phyloP scores from a whole-genome alignment of 352 stramenopile genomes.

The Phytopythium sindhum region DNA sequence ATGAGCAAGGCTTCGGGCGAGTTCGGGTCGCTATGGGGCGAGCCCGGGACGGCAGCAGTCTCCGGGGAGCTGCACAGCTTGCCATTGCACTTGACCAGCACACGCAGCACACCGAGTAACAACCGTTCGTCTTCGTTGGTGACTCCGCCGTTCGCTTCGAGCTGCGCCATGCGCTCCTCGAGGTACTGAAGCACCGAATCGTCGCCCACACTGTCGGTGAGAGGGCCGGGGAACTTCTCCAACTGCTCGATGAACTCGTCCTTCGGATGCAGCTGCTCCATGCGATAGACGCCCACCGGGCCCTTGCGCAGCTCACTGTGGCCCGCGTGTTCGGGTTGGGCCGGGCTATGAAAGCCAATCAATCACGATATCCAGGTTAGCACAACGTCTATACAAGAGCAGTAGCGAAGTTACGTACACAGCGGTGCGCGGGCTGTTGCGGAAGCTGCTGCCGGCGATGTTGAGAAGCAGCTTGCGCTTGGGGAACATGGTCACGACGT shows the following conservation, averaged over 20 bases:
- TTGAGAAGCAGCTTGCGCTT: constrained; percentile 82
- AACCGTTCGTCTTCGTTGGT: constrained; percentile 67
- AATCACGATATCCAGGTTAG: neutral
- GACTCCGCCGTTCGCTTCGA: constrained; percentile 16
- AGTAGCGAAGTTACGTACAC: constrained; percentile 31
- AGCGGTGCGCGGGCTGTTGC: constrained; percentile 58
- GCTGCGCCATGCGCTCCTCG: constrained; percentile 48
- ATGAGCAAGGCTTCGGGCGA: constrained; percentile 70
- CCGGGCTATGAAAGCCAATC: constrained; percentile 23
- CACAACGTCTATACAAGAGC: neutral
- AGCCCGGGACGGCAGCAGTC: constrained; percentile 10
- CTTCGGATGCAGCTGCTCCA: constrained; percentile 76
- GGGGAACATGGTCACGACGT: constrained; percentile 88
- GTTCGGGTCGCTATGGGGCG: constrained; percentile 45
- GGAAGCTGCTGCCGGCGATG: constrained; percentile 44
- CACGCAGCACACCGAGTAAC: constrained; percentile 58
- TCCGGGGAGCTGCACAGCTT: constrained; percentile 41
- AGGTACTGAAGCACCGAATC: constrained; percentile 68
- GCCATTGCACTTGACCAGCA: constrained; percentile 81
- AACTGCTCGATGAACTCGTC: constrained; percentile 68
- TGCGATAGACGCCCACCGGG: constrained; percentile 72
- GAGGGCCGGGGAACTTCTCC: constrained; percentile 70
- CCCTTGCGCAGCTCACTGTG: constrained; percentile 76
- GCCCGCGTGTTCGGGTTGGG: constrained; percentile 44
- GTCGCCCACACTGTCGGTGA: constrained; percentile 59